Percentiles rank a stretch among this genome's conserved stretches.
Evolutionary conservation across 2,329 filamentous ascomycete genomes (phyloP).

Genomic region (Diaporthe citrichinensis): DNA sequence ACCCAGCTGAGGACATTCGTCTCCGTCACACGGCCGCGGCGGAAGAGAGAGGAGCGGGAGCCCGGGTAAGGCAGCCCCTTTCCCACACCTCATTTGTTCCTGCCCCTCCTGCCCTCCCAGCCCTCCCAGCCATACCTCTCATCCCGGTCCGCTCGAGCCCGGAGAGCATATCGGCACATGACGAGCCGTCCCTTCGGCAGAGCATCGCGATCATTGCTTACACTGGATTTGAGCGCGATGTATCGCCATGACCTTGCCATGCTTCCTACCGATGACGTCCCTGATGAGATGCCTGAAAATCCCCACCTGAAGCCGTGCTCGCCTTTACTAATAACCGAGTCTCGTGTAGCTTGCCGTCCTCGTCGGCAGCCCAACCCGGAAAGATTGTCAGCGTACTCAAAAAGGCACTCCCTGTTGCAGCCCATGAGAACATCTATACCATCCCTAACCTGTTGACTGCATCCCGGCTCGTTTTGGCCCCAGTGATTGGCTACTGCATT

Average conservation of each 20-base stretch:
- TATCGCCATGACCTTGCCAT: background rate
- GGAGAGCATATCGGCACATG: conserved; percentile 1
- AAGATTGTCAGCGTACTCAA: conserved; percentile 38
- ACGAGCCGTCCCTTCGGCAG: background rate
- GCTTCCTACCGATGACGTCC: background rate
- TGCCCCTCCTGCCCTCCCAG: background rate
- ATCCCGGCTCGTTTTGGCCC: conserved; percentile 85
- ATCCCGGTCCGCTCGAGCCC: conserved; percentile 12
- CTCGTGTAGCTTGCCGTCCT: conserved; percentile 33
- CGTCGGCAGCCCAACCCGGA: conserved; percentile 12
- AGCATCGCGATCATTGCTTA: conserved; percentile 1
- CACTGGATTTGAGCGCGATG: background rate
- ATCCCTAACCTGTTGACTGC: conserved; percentile 95
- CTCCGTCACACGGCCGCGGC: conserved; percentile 34
- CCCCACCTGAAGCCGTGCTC: background rate
- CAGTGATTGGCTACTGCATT: conserved; percentile 89
- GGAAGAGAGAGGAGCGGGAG: conserved; percentile 34
- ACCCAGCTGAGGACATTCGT: conserved; percentile 35
- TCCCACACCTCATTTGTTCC: background rate
- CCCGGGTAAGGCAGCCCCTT: conserved; percentile 34
- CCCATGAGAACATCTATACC: conserved; percentile 95
- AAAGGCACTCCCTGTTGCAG: conserved; percentile 43
- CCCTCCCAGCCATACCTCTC: background rate
- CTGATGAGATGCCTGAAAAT: background rate
- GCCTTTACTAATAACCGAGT: conserved; percentile 25